Percentiles rank a stretch among this genome's conserved stretches.
Conservation (phyloP, 768 basidiomycete genomes). For the Mycena galericulata region DNA sequence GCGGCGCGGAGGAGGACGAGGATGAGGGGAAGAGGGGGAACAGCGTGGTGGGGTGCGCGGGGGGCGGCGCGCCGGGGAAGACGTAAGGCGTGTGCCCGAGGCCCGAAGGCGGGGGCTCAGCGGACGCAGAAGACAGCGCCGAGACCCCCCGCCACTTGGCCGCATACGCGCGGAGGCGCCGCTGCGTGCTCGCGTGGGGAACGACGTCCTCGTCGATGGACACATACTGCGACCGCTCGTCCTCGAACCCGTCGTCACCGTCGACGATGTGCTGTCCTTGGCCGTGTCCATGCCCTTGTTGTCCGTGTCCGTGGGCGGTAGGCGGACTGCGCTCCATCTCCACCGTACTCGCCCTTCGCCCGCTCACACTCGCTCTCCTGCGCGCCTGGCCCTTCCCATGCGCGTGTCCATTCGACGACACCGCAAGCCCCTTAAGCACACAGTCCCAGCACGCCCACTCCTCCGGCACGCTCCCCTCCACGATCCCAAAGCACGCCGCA, state of each 20-base stretch:
- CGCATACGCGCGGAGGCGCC: constrained; percentile 68
- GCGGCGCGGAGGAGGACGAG: constrained; percentile 43
- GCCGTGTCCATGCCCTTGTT: too few species aligned
- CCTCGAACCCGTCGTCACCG: constrained; percentile 44
- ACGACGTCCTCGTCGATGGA: constrained; percentile 61
- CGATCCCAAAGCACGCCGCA: constrained; percentile 79
- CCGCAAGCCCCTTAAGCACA: constrained; percentile 45
- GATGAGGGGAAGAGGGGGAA: constrained; percentile 37
- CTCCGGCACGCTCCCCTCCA: constrained; percentile 71
- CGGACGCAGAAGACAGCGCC: constrained; percentile 51
- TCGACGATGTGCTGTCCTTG: neutral
- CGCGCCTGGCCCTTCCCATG: neutral
- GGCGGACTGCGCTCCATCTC: constrained; percentile 35
- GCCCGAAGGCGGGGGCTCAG: neutral
- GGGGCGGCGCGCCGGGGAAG: constrained; percentile 34
- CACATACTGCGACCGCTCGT: constrained; percentile 62
- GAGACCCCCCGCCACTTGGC: constrained; percentile 76
- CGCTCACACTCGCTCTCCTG: constrained; percentile 43
- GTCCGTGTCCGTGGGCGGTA: too few species aligned
- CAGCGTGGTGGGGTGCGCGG: constrained; percentile 43
- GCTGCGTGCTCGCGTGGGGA: constrained; percentile 55
- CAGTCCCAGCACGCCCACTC: constrained; percentile 84
- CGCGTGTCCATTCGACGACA: neutral
- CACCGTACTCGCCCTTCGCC: constrained; percentile 36
- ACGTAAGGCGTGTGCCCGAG: constrained; percentile 13